Percentiles rank a stretch among this genome's conserved stretches.
Conservation (phyloP, 2,329 filamentous ascomycete genomes). For the Colletotrichum sp. region DNA sequence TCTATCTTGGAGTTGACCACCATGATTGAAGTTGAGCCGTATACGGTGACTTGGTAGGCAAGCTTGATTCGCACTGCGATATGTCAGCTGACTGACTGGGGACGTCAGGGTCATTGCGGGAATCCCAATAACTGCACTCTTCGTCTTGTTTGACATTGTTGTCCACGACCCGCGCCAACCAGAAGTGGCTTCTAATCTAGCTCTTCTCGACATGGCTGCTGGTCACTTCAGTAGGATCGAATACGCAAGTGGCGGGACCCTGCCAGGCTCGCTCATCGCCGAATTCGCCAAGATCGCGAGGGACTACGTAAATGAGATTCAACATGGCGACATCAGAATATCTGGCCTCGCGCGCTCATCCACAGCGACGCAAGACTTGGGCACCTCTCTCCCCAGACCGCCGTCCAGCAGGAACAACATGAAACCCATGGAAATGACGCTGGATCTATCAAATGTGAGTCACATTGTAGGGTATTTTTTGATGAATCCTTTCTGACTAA, state of each 20-base stretch:
- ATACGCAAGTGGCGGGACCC: slow-evolving; percentile 37
- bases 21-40: slow-evolving; percentile 32
- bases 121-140: slow-evolving; percentile 40
- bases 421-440: not conserved
- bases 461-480: too few relatives aligned
- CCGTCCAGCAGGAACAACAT: not conserved
- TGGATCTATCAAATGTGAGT: not conserved
- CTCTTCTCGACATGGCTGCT: slow-evolving; percentile 43
- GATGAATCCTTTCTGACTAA: not conserved
- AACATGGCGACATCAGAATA: not conserved
- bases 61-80: not conserved
- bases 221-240: slow-evolving; percentile 49
- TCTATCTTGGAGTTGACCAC: slow-evolving; percentile 32
- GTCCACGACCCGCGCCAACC: slow-evolving; percentile 39
- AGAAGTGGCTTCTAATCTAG: slow-evolving; percentile 39
- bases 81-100: not conserved
- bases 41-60: slow-evolving; percentile 31
- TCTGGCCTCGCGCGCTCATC: not conserved
- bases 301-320: slow-evolving; percentile 38
- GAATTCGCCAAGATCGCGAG: slow-evolving; percentile 47
- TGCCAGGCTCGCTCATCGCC: slow-evolving; percentile 40
- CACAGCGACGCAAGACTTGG: not conserved
- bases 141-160: slow-evolving; percentile 47
- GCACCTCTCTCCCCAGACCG: not conserved
- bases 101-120: slow-evolving; percentile 34